Conservation (phyloP, 345 rosid species). For the Eucalyptus brandiana region DNA sequence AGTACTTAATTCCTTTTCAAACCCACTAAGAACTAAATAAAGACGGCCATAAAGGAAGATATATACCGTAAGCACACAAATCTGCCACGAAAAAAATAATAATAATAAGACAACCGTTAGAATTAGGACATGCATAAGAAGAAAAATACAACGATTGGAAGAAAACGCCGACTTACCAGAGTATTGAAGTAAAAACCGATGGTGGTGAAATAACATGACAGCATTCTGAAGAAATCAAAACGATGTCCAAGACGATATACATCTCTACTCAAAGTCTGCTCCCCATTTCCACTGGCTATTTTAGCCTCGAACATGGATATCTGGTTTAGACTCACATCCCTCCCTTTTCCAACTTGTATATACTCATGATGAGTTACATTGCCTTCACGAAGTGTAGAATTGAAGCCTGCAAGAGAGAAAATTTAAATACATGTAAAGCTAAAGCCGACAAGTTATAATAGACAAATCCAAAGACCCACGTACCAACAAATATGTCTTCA, state of each 20-base stretch:
- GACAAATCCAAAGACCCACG: neutral
- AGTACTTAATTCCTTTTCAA: slow-evolving; percentile 63
- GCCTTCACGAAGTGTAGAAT: slow-evolving; percentile 98
- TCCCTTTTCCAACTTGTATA: slow-evolving; percentile 98
- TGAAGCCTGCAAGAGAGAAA: slow-evolving; percentile 46
- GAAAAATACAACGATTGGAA: neutral
- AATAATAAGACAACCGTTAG: neutral
- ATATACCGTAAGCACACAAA: slow-evolving; percentile 86
- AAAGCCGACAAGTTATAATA: neutral
- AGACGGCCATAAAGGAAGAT: slow-evolving; percentile 98
- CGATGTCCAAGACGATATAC: slow-evolving; percentile 95
- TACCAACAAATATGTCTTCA: slow-evolving; percentile 98
- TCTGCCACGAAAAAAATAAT: slow-evolving; percentile 28
- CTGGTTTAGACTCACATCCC: slow-evolving; percentile 94
- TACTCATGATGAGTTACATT: slow-evolving; percentile 98
- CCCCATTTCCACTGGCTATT: slow-evolving; percentile 96
- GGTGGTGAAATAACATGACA: slow-evolving; percentile 96
- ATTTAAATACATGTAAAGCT: neutral
- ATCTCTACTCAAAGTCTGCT: slow-evolving; percentile 93
- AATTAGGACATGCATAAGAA: neutral
- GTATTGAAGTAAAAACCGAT: slow-evolving; percentile 96
- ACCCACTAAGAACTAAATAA: slow-evolving; percentile 90
- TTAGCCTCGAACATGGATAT: slow-evolving; percentile 98
- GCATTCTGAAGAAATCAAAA: slow-evolving; percentile 94
- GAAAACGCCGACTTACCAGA: slow-evolving; percentile 26